Evolutionary conservation across 2,329 filamentous ascomycete genomes (phyloP).

Genomic region (Venturia pyrina): DNA sequence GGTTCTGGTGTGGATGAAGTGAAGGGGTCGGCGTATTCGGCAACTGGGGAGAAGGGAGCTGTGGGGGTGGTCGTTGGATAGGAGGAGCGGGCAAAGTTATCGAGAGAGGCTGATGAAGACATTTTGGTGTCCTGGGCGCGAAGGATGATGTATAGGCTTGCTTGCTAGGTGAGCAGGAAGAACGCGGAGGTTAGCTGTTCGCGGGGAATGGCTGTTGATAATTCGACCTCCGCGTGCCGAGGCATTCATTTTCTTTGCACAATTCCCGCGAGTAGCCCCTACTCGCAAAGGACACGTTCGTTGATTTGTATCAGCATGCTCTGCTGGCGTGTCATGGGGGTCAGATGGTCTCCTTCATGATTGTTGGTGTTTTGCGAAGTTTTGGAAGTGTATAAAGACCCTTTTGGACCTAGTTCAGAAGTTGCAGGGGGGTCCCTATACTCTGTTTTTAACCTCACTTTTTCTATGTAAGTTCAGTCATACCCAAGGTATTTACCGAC

Average conservation of each 20-base stretch:
- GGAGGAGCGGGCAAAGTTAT: conserved; percentile 6
- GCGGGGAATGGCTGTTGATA: not conserved
- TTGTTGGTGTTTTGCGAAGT: not conserved
- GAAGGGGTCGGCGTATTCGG: not conserved
- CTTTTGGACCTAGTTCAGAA: too few relatives aligned
- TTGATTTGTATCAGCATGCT: not conserved
- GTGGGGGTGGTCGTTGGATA: not conserved
- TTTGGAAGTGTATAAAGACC: too few relatives aligned
- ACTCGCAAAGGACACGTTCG: not conserved
- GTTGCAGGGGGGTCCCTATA: too few relatives aligned
- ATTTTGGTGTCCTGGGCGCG: not conserved
- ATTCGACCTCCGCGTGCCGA: not conserved
- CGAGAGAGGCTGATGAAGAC: conserved; percentile 6
- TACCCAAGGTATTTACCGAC: too few relatives aligned
- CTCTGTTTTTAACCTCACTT: too few relatives aligned
- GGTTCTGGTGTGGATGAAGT: not conserved
- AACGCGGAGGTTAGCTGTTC: not conserved
- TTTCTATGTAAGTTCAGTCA: too few relatives aligned
- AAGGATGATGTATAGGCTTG: not conserved
- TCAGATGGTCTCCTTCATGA: not conserved
- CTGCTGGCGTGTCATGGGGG: not conserved
- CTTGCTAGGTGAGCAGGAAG: not conserved
- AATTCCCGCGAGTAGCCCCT: not conserved
- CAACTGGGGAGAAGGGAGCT: conserved; percentile 6
- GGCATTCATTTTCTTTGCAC: not conserved